Evolutionary conservation across 768 basidiomycete genomes (phyloP), one percentile per base, ranked within the genome.

Genomic region (Podaxis sp.): DNA sequence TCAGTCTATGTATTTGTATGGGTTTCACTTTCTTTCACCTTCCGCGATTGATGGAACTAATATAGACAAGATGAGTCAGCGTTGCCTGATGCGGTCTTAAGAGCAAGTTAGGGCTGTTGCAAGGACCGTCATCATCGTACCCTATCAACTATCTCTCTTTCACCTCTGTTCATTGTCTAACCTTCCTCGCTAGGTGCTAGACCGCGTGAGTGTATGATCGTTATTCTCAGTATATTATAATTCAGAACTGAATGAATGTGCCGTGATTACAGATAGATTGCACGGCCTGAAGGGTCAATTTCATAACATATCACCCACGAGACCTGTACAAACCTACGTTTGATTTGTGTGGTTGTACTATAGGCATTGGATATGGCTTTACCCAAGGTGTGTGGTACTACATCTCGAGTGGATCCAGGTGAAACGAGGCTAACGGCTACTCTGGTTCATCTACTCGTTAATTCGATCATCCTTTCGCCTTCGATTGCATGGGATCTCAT

Each of bases 41-140:
- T 50, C 49, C 12, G 11, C 22, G 25, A 40, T 7, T 59, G 49
- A 27, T n/a, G 58, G n/a, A 46, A 58, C 46, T 36, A 49, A 58
- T 58, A 33, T 58, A 49, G 58, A 59, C 51, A 50, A 59, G 58
- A 59, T 59, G 58, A 59, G 58, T 59, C 58, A 59, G 58, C 58
- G 47, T 29, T 59, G 58, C 50, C 49, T 51, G 58, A 59, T 59
- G 58, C 25, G 19, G 58, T 51, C 12, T 37, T 24, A 27, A 51
- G 36, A 43, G 40, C 15, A 19, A 50, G n/a, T 6, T 53, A 33
- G 25, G 27, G 22, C 47, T 50, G 58, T 38, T 50, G 9, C 33
- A 15, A 49, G 36, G 19, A 40, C 58, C 22, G 22, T 38, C 47
- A 40, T 49, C 40, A 56, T 56, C 55, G 52, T 24, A n/a, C 27